Conservation (phyloP, 768 basidiomycete genomes). For the Phylloporus sp. region DNA sequence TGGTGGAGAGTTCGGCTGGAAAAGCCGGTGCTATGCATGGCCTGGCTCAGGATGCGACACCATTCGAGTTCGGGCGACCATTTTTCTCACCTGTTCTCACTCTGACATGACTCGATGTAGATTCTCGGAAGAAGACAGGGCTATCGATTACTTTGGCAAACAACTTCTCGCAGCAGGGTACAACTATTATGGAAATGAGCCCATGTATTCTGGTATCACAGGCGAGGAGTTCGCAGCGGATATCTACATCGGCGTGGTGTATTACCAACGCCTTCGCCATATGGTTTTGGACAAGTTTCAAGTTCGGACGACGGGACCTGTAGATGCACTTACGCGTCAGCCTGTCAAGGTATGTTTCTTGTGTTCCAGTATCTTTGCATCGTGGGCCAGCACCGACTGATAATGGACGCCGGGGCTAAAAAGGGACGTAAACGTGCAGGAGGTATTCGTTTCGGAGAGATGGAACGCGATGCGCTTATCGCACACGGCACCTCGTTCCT, state of each 20-base stretch:
- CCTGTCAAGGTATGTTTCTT: conserved; percentile 78
- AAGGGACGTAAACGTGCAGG: conserved; percentile 97
- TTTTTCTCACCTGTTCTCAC: not conserved
- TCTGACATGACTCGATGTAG: conserved; percentile 36
- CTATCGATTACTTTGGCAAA: conserved; percentile 94
- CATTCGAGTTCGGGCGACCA: conserved; percentile 72
- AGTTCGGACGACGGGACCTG: conserved; percentile 95
- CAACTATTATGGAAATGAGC: conserved; percentile 98
- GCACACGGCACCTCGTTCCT: conserved; percentile 99
- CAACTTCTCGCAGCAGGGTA: conserved; percentile 92
- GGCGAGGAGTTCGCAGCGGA: conserved; percentile 98
- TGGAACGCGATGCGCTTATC: conserved; percentile 98
- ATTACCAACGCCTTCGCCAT: conserved; percentile 97
- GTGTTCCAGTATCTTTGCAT: not conserved
- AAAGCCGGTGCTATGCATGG: conserved; percentile 99
- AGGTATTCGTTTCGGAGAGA: conserved; percentile 99
- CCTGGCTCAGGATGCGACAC: conserved; percentile 95
- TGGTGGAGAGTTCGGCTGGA: conserved; percentile 99
- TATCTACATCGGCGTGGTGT: conserved; percentile 97
- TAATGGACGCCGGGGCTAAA: not conserved
- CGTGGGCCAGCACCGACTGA: conserved; percentile 1
- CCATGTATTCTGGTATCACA: conserved; percentile 99
- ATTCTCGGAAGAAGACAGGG: conserved; percentile 95
- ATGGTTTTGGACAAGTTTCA: conserved; percentile 99
- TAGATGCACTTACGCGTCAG: conserved; percentile 92